A percentile compares a stretch with the other conserved stretches of the same genome.
These are phyloP conservation scores for Cyberlindnera japonica DNA, from an alignment of 805 yeast species.

Conservation along the genomic window DNA sequence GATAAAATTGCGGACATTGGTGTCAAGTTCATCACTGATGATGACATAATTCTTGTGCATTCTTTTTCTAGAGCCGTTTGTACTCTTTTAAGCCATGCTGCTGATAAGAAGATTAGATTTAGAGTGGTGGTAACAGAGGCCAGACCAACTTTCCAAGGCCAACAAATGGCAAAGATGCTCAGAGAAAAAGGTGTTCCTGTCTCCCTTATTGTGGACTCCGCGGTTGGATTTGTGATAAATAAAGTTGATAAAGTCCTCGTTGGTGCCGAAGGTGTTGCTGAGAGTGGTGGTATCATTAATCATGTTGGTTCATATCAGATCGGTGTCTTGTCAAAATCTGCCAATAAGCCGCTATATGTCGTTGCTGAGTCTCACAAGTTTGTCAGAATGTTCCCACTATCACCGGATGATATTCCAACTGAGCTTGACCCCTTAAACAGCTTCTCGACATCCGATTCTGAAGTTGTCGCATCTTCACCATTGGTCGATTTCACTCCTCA, in stretches of 20 bases:
- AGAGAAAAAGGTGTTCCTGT: constrained; percentile 78
- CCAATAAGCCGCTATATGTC: constrained; percentile 90
- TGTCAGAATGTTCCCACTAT: constrained; percentile 91
- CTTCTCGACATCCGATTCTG: constrained; percentile 34
- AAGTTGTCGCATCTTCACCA: constrained; percentile 44
- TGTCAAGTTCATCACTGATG: constrained; percentile 84
- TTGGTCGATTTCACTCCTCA: constrained; percentile 92
- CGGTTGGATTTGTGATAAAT: constrained; percentile 89
- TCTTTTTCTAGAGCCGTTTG: constrained; percentile 89
- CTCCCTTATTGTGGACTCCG: constrained; percentile 82
- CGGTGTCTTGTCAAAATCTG: constrained; percentile 85
- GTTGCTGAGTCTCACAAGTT: constrained; percentile 94
- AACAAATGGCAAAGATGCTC: constrained; percentile 63
- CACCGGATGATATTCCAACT: constrained; percentile 86
- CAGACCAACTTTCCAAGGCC: constrained; percentile 76
- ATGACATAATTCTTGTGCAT: constrained; percentile 85
- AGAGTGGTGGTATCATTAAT: constrained; percentile 96
- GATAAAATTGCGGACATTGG: constrained; percentile 86
- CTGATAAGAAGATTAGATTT: constrained; percentile 73
- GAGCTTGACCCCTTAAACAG: constrained; percentile 42
- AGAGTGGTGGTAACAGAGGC: constrained; percentile 92
- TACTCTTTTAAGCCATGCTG: constrained; percentile 72
- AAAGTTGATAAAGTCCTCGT: constrained; percentile 90
- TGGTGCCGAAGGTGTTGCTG: constrained; percentile 99
- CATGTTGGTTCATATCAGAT: constrained; percentile 93